Conservation (phyloP, 2,329 filamentous ascomycete species). For the Basipetospora chlamydospora region DNA sequence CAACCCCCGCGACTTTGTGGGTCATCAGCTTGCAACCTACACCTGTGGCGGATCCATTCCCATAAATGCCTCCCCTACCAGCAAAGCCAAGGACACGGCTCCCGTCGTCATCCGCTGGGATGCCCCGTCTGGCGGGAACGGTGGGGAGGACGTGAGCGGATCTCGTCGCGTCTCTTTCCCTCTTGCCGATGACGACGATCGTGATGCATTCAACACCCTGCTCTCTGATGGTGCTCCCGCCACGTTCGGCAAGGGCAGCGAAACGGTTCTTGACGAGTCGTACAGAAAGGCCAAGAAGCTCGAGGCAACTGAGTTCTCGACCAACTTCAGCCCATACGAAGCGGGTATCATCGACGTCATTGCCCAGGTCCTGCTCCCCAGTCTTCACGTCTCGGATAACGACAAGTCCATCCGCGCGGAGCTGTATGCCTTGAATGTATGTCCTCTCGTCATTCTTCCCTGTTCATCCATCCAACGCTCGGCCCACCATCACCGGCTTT, state of each 20-base stretch:
- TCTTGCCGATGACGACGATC: neutral
- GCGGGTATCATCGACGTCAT: slow-evolving; percentile 36
- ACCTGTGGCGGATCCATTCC: neutral
- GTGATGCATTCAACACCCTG: neutral
- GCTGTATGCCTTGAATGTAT: slow-evolving; percentile 42
- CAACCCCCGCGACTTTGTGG: neutral
- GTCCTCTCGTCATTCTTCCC: slow-evolving; percentile 5
- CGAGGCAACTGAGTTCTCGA: slow-evolving; percentile 29
- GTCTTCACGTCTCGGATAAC: slow-evolving; percentile 10
- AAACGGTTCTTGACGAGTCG: slow-evolving; percentile 33
- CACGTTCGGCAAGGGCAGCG: slow-evolving; percentile 28
- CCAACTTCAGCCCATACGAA: slow-evolving; percentile 35
- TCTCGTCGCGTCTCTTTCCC: too few relatives aligned
- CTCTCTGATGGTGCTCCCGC: slow-evolving; percentile 21
- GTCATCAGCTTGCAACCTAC: too few relatives aligned
- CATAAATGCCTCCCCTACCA: neutral
- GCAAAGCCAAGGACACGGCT: neutral
- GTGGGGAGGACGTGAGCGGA: too few relatives aligned
- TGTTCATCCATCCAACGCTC: neutral
- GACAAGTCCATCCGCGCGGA: slow-evolving; percentile 29
- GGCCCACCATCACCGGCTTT: neutral
- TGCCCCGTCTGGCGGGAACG: neutral
- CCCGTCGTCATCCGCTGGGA: neutral
- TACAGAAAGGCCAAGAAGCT: slow-evolving; percentile 40
- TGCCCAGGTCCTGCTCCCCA: slow-evolving; percentile 27